Evolutionary conservation across 2,329 filamentous ascomycete genomes (phyloP).

Genomic region (Neonectria ditissima): DNA sequence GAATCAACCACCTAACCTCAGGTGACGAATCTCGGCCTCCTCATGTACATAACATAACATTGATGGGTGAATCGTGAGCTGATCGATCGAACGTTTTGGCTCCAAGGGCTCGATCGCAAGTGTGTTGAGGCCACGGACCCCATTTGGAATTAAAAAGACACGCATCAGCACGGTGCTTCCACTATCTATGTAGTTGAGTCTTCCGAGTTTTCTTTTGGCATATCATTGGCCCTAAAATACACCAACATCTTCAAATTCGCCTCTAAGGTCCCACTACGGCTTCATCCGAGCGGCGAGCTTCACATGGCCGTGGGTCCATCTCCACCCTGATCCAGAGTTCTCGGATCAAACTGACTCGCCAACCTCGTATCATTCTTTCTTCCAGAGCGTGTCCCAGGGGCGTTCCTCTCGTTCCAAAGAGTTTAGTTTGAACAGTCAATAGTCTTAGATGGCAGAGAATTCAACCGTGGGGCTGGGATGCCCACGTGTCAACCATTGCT

Average conservation of each 20-base stretch:
- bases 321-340: constrained; percentile 20
- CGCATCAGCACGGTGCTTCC: background rate
- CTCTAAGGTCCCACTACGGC: constrained; percentile 15
- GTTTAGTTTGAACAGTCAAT: background rate
- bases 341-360: constrained; percentile 20
- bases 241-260: constrained; percentile 2
- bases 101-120: background rate
- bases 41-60: background rate
- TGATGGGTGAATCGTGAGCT: background rate
- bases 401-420: background rate
- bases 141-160: background rate
- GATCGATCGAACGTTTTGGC: background rate
- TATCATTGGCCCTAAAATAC: constrained; percentile 9
- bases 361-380: constrained; percentile 8
- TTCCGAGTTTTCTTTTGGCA: background rate
- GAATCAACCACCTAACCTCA: background rate
- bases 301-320: constrained; percentile 20
- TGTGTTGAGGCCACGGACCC: background rate
- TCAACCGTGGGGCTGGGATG: constrained; percentile 7
- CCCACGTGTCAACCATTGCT: constrained; percentile 3
- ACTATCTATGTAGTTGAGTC: background rate
- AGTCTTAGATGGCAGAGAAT: background rate
- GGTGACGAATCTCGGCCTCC: constrained; percentile 11
- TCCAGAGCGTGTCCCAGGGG: constrained; percentile 10
- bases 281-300: constrained; percentile 9